A percentile compares a stretch with the other conserved stretches of the same genome.
Evolutionary conservation across 2,329 filamentous ascomycete species (phyloP).

Genomic region (Sphaceloma murrayae): DNA sequence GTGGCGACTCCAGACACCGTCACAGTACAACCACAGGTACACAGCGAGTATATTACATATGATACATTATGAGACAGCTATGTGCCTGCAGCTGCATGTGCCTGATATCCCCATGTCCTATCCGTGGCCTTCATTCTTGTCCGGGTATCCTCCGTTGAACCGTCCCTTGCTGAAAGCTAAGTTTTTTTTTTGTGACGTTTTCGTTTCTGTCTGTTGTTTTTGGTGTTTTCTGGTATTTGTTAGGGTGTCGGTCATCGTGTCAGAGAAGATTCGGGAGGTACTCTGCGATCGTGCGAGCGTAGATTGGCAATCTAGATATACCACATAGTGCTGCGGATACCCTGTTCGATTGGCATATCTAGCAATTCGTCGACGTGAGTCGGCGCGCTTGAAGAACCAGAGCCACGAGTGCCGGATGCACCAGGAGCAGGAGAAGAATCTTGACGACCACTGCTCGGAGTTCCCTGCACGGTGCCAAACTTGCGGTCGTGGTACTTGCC

Average conservation of each 20-base stretch:
- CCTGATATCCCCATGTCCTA: too few relatives aligned
- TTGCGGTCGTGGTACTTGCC: constrained; percentile 63
- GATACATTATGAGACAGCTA: too few relatives aligned
- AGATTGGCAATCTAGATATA: constrained; percentile 38
- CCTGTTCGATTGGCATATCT: constrained; percentile 32
- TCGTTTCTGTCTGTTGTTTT: not conserved
- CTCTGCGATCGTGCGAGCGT: too few relatives aligned
- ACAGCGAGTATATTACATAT: constrained; percentile 15
- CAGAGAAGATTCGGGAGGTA: too few relatives aligned
- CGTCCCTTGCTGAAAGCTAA: not conserved
- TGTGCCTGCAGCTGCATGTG: too few relatives aligned
- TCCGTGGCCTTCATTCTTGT: not conserved
- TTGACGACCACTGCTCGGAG: constrained; percentile 18
- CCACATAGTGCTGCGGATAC: constrained; percentile 40
- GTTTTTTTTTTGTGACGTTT: constrained; percentile 3
- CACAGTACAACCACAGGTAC: constrained; percentile 6
- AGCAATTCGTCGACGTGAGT: constrained; percentile 25
- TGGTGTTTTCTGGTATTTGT: not conserved
- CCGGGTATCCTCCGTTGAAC: not conserved
- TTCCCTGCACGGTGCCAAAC: constrained; percentile 23
- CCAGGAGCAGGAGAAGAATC: constrained; percentile 17
- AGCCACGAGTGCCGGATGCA: constrained; percentile 10
- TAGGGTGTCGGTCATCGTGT: not conserved
- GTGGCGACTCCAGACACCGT: too few relatives aligned
- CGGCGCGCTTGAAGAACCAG: not conserved